Percentiles rank a stretch among this genome's conserved stretches.
These are phyloP conservation scores for Populus hybrid DNA, from an alignment of 441 rosid species.

Conservation along the genomic window DNA sequence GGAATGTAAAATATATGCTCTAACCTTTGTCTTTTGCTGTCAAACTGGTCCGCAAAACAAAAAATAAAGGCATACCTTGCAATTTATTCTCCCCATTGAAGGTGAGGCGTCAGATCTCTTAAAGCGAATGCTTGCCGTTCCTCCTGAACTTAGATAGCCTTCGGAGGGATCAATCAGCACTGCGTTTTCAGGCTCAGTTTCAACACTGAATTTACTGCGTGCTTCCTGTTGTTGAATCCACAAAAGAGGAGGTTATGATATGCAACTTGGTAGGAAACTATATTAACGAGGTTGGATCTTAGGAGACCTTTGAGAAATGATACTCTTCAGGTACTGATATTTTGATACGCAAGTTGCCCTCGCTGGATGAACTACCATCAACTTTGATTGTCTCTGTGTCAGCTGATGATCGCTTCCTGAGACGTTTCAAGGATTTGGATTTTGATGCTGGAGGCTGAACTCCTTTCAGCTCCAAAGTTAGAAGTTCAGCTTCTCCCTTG, in stretches of 20 bases:
- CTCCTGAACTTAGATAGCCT: slow-evolving; percentile 69
- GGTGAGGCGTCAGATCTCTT: slow-evolving; percentile 52
- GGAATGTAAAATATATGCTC: not conserved
- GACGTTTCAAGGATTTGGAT: slow-evolving; percentile 65
- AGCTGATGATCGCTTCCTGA: slow-evolving; percentile 66
- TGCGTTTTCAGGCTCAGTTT: slow-evolving; percentile 67
- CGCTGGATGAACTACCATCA: slow-evolving; percentile 53
- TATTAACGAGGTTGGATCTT: not conserved
- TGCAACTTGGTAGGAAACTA: not conserved
- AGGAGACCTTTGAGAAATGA: slow-evolving; percentile 84
- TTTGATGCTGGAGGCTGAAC: slow-evolving; percentile 71
- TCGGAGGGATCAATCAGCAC: slow-evolving; percentile 52
- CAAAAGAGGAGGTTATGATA: slow-evolving; percentile 3
- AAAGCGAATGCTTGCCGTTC: slow-evolving; percentile 60
- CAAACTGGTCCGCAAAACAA: not conserved
- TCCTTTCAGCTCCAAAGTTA: slow-evolving; percentile 82
- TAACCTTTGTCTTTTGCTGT: not conserved
- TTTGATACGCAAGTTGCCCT: slow-evolving; percentile 60
- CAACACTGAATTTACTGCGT: slow-evolving; percentile 64
- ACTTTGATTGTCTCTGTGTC: slow-evolving; percentile 61
- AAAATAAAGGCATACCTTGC: slow-evolving; percentile 58
- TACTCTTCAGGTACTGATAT: slow-evolving; percentile 72
- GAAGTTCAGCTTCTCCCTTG: slow-evolving; percentile 50
- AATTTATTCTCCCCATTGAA: slow-evolving; percentile 62
- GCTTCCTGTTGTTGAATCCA: slow-evolving; percentile 63